Percentiles rank a stretch among this genome's conserved stretches.
Conservation (phyloP, 768 basidiomycete species). For the Lactifluus rugatus region DNA sequence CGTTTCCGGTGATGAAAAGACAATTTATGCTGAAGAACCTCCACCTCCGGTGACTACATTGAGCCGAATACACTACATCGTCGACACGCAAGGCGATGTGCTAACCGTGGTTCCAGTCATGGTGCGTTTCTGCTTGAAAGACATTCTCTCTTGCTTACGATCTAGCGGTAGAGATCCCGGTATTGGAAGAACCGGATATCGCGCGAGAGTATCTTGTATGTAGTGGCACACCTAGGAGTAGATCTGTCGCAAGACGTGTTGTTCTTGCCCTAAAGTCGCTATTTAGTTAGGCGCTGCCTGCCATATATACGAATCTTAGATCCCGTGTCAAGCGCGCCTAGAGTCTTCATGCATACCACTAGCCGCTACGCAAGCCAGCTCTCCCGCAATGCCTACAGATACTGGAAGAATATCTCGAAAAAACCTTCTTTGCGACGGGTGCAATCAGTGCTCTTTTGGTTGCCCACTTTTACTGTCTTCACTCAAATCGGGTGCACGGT, state of each 20-base stretch:
- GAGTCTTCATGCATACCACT: not conserved
- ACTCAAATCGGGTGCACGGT: constrained; percentile 14
- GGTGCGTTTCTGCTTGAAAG: not conserved
- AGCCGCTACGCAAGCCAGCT: not conserved
- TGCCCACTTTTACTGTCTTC: constrained; percentile 11
- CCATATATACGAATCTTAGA: too few species aligned
- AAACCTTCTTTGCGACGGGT: not conserved
- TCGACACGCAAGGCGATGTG: not conserved
- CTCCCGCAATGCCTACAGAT: not conserved
- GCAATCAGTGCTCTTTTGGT: constrained; percentile 9
- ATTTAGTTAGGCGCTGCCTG: too few species aligned
- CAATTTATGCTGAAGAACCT: constrained; percentile 2
- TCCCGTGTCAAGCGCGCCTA: too few species aligned
- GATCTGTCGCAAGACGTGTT: constrained; percentile 21
- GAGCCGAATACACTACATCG: not conserved
- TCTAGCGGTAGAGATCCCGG: constrained; percentile 3
- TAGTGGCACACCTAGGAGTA: constrained; percentile 21
- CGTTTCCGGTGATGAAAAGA: not conserved
- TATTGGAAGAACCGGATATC: constrained; percentile 18
- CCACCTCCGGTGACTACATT: not conserved
- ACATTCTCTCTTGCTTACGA: not conserved
- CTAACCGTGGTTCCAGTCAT: not conserved
- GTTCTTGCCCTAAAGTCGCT: constrained; percentile 4
- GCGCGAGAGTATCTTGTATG: constrained; percentile 16
- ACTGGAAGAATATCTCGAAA: not conserved